A percentile compares a stretch with the other conserved stretches of the same genome.
These are phyloP conservation scores for Chytriomyces sp. DNA, from an alignment of 192 early-diverging fungal species.

Conservation along the genomic window DNA sequence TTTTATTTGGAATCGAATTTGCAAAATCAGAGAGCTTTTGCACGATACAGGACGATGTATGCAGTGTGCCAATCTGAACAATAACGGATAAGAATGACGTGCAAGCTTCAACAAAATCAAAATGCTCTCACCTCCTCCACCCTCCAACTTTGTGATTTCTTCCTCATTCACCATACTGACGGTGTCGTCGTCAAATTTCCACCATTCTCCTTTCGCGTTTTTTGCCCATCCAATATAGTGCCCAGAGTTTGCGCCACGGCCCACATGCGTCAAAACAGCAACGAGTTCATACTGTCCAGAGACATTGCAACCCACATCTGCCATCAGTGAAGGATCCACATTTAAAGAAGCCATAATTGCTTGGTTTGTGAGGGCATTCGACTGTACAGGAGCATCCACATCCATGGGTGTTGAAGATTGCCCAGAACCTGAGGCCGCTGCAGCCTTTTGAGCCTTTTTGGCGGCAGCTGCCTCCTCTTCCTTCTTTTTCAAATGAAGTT, in stretches of 20 bases:
- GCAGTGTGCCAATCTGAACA: conserved; percentile 64
- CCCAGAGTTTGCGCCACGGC: conserved; percentile 91
- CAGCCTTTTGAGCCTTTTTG: conserved; percentile 12
- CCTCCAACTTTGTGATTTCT: conserved; percentile 89
- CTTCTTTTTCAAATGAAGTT: conserved; percentile 65
- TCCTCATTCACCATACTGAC: conserved; percentile 83
- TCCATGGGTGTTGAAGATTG: conserved; percentile 39
- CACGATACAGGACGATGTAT: conserved; percentile 87
- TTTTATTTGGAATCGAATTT: not conserved
- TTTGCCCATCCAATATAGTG: conserved; percentile 95
- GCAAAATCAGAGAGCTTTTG: conserved; percentile 61
- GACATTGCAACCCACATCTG: conserved; percentile 84
- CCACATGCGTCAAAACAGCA: conserved; percentile 93
- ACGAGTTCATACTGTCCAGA: conserved; percentile 91
- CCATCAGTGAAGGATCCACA: conserved; percentile 61
- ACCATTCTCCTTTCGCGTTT: conserved; percentile 61
- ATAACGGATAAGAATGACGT: not conserved
- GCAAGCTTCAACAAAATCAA: not conserved
- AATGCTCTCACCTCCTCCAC: conserved; percentile 68
- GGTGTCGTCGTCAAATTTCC: conserved; percentile 85
- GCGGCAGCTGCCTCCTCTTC: conserved; percentile 67
- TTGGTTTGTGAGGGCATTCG: conserved; percentile 34
- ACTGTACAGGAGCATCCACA: conserved; percentile 26
- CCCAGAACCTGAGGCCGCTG: not conserved
- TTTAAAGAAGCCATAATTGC: conserved; percentile 29